A percentile compares a stretch with the other conserved stretches of the same genome.
Evolutionary conservation across 2,329 filamentous ascomycete genomes (phyloP).

Genomic region (Camillea tinctor): DNA sequence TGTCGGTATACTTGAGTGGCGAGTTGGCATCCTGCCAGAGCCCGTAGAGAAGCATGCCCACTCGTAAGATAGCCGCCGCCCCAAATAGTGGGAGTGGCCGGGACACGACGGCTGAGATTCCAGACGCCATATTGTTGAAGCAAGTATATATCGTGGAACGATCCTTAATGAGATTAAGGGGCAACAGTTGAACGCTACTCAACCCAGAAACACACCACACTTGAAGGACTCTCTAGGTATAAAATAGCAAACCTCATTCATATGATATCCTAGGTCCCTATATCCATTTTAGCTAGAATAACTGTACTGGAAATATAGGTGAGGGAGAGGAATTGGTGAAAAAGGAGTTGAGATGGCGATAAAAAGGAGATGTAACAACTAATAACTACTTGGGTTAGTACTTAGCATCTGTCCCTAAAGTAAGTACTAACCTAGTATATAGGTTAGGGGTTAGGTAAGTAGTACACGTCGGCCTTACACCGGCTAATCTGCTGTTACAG

Average conservation of each 20-base stretch:
- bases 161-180: not conserved
- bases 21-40: constrained; percentile 90
- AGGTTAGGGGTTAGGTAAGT: no score
- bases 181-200: not conserved
- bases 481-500: not conserved
- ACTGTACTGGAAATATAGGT: not conserved
- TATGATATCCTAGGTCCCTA: not conserved
- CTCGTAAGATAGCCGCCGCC: constrained; percentile 63
- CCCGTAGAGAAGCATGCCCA: constrained; percentile 78
- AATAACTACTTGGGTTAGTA: not conserved
- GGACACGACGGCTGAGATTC: constrained; percentile 34
- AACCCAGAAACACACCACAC: not conserved
- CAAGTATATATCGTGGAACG: not conserved
- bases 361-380: not conserved
- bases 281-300: not conserved
- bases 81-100: constrained; percentile 51
- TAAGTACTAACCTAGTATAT: no score
- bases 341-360: not conserved
- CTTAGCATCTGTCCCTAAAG: not conserved
- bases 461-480: not conserved
- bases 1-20: constrained; percentile 95
- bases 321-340: not conserved
- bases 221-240: not conserved
- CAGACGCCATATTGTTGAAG: constrained; percentile 20
- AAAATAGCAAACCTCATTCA: not conserved